phyloP scores from a whole-genome alignment of 2,329 filamentous ascomycete species.

The Grosmannia penicillata region DNA sequence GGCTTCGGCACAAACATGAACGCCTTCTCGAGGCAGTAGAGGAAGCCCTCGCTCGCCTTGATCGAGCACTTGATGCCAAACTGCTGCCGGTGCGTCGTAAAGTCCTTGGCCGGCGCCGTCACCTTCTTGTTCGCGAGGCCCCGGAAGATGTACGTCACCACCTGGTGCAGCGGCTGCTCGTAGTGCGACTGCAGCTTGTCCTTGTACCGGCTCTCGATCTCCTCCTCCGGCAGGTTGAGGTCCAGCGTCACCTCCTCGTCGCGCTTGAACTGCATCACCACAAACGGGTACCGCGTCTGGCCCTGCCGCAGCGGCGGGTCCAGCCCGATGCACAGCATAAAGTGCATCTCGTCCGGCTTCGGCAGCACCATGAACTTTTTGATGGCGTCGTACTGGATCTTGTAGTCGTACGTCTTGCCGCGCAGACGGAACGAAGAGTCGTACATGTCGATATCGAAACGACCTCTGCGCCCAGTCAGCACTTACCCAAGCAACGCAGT shows the following conservation, averaged over 20 bases:
- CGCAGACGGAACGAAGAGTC: conserved; percentile 92
- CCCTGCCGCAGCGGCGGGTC: conserved; percentile 93
- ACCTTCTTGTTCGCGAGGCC: conserved; percentile 92
- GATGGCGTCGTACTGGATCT: conserved; percentile 94
- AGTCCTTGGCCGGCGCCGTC: conserved; percentile 85
- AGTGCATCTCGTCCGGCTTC: conserved; percentile 96
- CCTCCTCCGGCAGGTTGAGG: conserved; percentile 85
- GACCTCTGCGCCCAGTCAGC: conserved; percentile 51
- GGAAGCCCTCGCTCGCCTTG: conserved; percentile 94
- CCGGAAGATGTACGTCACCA: conserved; percentile 90
- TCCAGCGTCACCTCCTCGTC: conserved; percentile 96
- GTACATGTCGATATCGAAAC: conserved; percentile 99
- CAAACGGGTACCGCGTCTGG: conserved; percentile 92
- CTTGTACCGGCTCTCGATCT: conserved; percentile 72
- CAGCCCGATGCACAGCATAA: conserved; percentile 83
- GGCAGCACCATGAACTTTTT: conserved; percentile 99
- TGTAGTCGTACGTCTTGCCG: conserved; percentile 99
- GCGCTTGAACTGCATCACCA: conserved; percentile 98
- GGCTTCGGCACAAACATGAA: conserved; percentile 99
- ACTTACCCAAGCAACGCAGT: conserved; percentile 9
- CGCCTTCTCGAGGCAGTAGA: conserved; percentile 94
- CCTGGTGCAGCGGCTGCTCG: conserved; percentile 83
- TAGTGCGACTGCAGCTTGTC: conserved; percentile 81
- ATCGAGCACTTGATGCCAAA: conserved; percentile 99
- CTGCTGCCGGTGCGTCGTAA: conserved; percentile 83